phyloP scores from a whole-genome alignment of 441 rosid species.

The Dalechampia spathulata region DNA sequence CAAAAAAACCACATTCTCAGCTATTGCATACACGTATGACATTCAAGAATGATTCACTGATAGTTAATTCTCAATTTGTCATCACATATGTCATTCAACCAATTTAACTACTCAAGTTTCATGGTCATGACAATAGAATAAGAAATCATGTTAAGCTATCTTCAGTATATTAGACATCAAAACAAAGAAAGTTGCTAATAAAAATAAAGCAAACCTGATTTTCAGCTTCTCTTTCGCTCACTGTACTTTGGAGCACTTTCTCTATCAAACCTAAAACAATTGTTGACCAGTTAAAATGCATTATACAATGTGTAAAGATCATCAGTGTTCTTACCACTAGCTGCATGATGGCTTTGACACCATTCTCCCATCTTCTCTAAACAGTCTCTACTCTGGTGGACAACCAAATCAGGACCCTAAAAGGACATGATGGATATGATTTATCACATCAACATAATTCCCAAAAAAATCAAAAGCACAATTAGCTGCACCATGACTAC shows the following conservation, averaged over 20 bases:
- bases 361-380: conserved; percentile 79
- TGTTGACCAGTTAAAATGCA: conserved; percentile 10
- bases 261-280: conserved; percentile 60
- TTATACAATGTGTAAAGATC: background rate
- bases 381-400: conserved; percentile 74
- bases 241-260: conserved; percentile 57
- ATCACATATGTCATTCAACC: background rate
- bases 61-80: too few relatives aligned
- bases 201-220: conserved; percentile 47
- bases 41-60: background rate
- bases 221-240: conserved; percentile 80
- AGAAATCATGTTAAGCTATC: background rate
- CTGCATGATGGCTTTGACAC: conserved; percentile 85
- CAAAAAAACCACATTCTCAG: background rate
- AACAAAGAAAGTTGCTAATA: background rate
- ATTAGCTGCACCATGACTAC: background rate
- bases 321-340: conserved; percentile 56
- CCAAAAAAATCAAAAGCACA: background rate
- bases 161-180: background rate
- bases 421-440: conserved; percentile 2
- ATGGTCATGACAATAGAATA: background rate
- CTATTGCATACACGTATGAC: background rate
- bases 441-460: background rate
- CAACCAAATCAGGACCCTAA: conserved; percentile 88
- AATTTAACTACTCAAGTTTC: background rate